Conservation (phyloP, 768 basidiomycete genomes). For the Mycena polygramma region DNA sequence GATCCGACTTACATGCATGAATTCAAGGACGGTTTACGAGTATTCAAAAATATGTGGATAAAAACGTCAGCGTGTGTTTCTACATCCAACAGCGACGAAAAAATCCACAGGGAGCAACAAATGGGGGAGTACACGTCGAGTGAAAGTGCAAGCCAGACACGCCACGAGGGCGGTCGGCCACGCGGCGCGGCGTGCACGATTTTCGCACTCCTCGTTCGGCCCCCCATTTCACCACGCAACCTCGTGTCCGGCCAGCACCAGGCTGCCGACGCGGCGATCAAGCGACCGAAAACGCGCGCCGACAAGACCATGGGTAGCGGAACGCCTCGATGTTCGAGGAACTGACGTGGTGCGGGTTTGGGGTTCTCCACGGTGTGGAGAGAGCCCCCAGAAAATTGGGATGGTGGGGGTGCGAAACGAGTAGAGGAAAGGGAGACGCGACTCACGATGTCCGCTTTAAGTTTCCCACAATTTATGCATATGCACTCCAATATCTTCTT, state of each 20-base stretch:
- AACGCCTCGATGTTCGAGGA: constrained; percentile 86
- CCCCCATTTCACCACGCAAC: constrained; percentile 97
- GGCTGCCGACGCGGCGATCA: constrained; percentile 87
- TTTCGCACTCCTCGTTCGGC: constrained; percentile 96
- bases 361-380: constrained; percentile 94
- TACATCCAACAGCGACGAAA: constrained; percentile 47
- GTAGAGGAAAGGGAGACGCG: constrained; percentile 79
- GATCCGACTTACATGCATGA: constrained; percentile 76
- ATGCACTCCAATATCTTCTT: constrained; percentile 99
- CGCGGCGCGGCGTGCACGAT: constrained; percentile 53
- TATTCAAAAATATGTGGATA: constrained; percentile 64
- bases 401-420: constrained; percentile 95
- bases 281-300: constrained; percentile 93
- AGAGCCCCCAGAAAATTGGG: constrained; percentile 99
- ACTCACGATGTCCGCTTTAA: constrained; percentile 98
- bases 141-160: constrained; percentile 74
- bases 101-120: constrained; percentile 56
- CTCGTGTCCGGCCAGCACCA: constrained; percentile 88
- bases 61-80: constrained; percentile 76
- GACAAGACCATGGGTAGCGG: constrained; percentile 72
- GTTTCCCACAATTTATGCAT: constrained; percentile 98
- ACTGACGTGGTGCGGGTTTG: constrained; percentile 88
- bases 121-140: constrained; percentile 74
- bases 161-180: constrained; percentile 64
- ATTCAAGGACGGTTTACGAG: constrained; percentile 44